Percentiles rank a stretch among this genome's conserved stretches.
These are phyloP conservation scores for Berkeleyomyces basicola DNA, from an alignment of 2,329 filamentous ascomycete genomes.

Conservation along the genomic window DNA sequence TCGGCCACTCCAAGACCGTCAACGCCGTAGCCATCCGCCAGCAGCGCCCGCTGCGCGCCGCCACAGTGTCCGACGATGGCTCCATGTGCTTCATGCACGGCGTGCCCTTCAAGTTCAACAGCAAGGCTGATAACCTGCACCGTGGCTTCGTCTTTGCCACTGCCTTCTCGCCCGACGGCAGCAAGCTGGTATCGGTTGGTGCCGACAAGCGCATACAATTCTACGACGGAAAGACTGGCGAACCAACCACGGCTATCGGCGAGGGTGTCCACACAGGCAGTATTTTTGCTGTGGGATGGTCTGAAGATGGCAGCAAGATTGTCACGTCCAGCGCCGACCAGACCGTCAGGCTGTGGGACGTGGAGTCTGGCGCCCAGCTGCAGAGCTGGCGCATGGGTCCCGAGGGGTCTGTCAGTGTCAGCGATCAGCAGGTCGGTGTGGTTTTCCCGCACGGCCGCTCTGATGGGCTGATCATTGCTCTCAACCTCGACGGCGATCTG, in stretches of 20 bases:
- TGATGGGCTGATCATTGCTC: conserved; percentile 77
- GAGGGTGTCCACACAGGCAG: conserved; percentile 77
- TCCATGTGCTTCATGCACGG: conserved; percentile 86
- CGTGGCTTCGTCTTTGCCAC: conserved; percentile 78
- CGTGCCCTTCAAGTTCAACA: conserved; percentile 88
- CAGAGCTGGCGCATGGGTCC: conserved; percentile 77
- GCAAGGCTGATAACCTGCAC: conserved; percentile 62
- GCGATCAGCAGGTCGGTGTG: conserved; percentile 85
- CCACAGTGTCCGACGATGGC: conserved; percentile 80
- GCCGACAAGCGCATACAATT: conserved; percentile 87
- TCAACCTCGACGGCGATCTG: conserved; percentile 76
- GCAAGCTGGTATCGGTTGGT: conserved; percentile 67
- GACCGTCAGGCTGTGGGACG: conserved; percentile 89
- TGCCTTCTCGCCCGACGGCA: conserved; percentile 80
- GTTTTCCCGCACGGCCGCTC: conserved; percentile 70
- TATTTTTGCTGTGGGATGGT: conserved; percentile 85
- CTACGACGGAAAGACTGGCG: conserved; percentile 92
- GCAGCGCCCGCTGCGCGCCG: conserved; percentile 78
- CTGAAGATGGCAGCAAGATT: conserved; percentile 67
- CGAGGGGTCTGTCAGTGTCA: conserved; percentile 52
- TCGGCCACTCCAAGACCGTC: conserved; percentile 76
- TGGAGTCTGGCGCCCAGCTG: conserved; percentile 55
- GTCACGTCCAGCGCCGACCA: conserved; percentile 89
- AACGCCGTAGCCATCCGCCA: conserved; percentile 83
- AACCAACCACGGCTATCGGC: conserved; percentile 59